phyloP scores from a whole-genome alignment of 169 alveolate genomes.

The Eimeria sp. region DNA sequence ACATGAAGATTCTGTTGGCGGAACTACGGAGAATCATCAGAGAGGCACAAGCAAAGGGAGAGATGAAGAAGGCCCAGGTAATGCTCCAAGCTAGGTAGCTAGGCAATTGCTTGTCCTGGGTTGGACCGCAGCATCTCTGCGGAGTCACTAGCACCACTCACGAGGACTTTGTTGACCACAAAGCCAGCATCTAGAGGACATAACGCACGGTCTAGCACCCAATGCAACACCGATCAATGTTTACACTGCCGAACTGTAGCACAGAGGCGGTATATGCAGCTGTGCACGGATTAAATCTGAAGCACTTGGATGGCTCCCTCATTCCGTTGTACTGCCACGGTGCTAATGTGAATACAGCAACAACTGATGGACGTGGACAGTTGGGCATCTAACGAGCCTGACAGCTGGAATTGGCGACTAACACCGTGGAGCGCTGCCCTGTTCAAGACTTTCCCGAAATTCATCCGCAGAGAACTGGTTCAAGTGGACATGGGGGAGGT shows the following conservation, averaged over 20 bases:
- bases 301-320: background rate
- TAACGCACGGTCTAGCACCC: background rate
- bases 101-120: background rate
- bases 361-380: conserved; percentile 75
- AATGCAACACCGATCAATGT: background rate
- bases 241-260: background rate
- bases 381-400: conserved; percentile 48
- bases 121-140: background rate
- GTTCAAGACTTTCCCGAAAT: conserved; percentile 96
- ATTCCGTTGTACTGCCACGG: background rate
- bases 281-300: background rate
- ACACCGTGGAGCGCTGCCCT: conserved; percentile 97
- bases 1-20: conserved; percentile 91
- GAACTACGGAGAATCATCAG: conserved; percentile 79
- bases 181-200: background rate
- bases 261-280: background rate
- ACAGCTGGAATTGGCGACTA: conserved; percentile 90
- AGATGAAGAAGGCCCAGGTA: conserved; percentile 77
- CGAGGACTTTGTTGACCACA: background rate
- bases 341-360: conserved; percentile 57
- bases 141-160: background rate
- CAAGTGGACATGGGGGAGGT: conserved; percentile 89
- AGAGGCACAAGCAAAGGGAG: conserved; percentile 77
- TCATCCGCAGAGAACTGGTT: conserved; percentile 95
- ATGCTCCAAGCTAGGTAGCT: background rate